phyloP scores from a whole-genome alignment of 768 basidiomycete species.

The Hypholoma sublateritium region DNA sequence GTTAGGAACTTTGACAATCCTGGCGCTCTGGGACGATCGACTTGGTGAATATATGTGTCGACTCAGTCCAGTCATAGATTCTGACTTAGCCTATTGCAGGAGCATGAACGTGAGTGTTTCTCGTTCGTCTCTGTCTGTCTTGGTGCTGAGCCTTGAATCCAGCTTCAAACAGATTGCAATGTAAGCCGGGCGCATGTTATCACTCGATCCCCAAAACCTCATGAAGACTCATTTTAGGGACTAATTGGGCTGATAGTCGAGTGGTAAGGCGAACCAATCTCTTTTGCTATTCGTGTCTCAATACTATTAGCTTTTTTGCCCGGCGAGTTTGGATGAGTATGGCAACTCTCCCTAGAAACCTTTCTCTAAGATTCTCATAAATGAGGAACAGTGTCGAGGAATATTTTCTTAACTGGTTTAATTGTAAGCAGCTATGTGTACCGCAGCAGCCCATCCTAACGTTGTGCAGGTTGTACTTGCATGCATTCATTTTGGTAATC shows the following conservation, averaged over 20 bases:
- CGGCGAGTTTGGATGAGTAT: slow-evolving; percentile 50
- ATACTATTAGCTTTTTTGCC: slow-evolving; percentile 44
- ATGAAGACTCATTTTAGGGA: slow-evolving; percentile 28
- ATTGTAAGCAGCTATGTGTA: slow-evolving; percentile 33
- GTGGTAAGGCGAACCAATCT: slow-evolving; percentile 28
- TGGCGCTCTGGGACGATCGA: slow-evolving; percentile 32
- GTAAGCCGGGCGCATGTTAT: slow-evolving; percentile 20
- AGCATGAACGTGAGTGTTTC: slow-evolving; percentile 38
- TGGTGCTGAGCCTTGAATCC: slow-evolving; percentile 12
- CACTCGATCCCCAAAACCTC: background rate
- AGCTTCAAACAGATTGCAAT: slow-evolving; percentile 55
- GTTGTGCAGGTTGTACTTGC: slow-evolving; percentile 35
- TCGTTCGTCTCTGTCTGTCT: background rate
- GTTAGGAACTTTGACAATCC: slow-evolving; percentile 42
- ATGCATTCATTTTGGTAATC: slow-evolving; percentile 42
- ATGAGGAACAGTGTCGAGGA: slow-evolving; percentile 40
- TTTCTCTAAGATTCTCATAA: background rate
- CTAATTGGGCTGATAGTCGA: slow-evolving; percentile 50
- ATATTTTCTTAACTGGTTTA: slow-evolving; percentile 36
- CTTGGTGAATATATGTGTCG: slow-evolving; percentile 33
- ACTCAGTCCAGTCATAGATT: background rate
- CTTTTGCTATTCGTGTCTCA: background rate
- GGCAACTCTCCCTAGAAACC: slow-evolving; percentile 12
- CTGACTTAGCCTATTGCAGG: slow-evolving; percentile 24
- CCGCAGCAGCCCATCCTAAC: background rate